Evolutionary conservation across 2,329 filamentous ascomycete species (phyloP), one percentile per base, ranked within the genome.

Genomic region (Epichloe gansuensis): DNA sequence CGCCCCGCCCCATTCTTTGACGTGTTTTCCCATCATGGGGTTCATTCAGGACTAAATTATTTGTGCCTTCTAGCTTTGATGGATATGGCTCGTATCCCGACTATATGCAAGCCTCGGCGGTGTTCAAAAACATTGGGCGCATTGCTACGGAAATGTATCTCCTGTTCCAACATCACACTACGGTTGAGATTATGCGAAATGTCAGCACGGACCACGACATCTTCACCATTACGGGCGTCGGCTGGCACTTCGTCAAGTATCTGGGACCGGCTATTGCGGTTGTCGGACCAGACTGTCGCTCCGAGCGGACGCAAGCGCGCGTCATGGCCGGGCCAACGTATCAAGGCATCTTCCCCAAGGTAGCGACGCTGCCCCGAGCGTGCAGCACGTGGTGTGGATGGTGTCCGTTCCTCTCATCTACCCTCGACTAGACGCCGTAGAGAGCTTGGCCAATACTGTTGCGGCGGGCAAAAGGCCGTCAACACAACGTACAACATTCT

Each of bases 211-310:
- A 98, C 63, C 78, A 83, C 47, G 93, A 98, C 61, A 80, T 98
- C 5, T 98, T 98, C 70, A 97, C 91, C 1, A 85, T 98, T 52
- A 97, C 93, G 0, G 91, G 93, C n/a, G 86, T 86, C 21, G 93
- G 93, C 7, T 98, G 93, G 93, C 93, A 98, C 68, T 98, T 97
- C 67, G 82, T 98, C 69, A 98, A 98, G 69, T 96, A 87, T 62
- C 80, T 98, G 5, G 93, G 93, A 0, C 93, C 93, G 0, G 88
- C 88, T 4, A 84, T 98, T 12, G 90, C 89, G 0, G 85, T 95
- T 0, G 85, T 95, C 49, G 93, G 91, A 0, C 85, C 88, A 2
- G 93, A 98, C 67, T 91, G 90, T 60, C 83, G 93, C 50, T 95
- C 91, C 5, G 93, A 98, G 69, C 77, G 93, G 50, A 95, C 87